Evolutionary conservation across 352 stramenopile genomes (phyloP), one percentile per base, ranked within the genome.

Genomic region (Blastocystis sp.): DNA sequence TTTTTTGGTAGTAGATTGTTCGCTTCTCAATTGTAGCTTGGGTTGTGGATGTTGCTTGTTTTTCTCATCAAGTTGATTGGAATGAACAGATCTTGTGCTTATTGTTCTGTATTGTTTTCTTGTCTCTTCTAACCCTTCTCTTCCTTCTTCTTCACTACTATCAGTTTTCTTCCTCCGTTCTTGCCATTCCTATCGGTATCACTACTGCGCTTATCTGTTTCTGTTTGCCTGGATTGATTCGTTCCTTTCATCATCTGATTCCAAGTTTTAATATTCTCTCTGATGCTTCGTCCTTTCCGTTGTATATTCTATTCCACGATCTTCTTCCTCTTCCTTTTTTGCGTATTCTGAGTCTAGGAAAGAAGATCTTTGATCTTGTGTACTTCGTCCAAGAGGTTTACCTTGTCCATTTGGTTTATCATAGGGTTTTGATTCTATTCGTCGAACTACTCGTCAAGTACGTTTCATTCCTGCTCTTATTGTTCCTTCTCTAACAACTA

Each of bases 301-400:
- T 83, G 14, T 61, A 66, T 46, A n/a, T 65, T 43, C 12, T 66
- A 42, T 43, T 83, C 19, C 46, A 66, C 24, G 71, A 83, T 24
- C 4, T 65, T 16, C 49, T 83, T 3, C 71, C 71, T 27, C 51
- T 43, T 14, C 49, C 49, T 37, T 35, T 59, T 16, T 29, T 83
- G n/a, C 19, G 56, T 27, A 63, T 83, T 21, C 27, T 83, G 19
- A 66, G 46, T 16, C 11, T 65, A 19, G 51, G 14, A 67, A 27
- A 67, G 46, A 83, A 83, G 39, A 32, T 59, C 12, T n/a, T 78
- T 29, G 9, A 11, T 19, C n/a, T 78, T 9, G n/a, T 59, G 21
- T 51, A 59, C 16, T 57, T 3, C 4, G 14, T 58, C 5, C 7
- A 78, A 37, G 24, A 58, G 12, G 66, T 78, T 16, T 16, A 11